Evolutionary conservation across 441 rosid species (phyloP).

Genomic region (Aquilaria agallochum): DNA sequence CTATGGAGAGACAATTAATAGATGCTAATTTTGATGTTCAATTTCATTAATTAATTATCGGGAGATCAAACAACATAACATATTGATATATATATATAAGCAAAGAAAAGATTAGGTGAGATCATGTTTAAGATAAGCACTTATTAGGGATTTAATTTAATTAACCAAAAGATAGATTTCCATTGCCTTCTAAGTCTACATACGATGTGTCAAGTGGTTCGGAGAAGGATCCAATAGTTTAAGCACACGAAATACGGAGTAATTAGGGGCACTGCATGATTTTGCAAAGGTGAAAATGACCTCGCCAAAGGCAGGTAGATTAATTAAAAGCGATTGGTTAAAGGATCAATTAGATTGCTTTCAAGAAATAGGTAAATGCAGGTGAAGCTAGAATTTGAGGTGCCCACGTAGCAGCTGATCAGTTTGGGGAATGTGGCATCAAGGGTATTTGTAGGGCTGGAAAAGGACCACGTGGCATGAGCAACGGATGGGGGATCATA

Average conservation of each 20-base stretch:
- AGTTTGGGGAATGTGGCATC: background rate
- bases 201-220: background rate
- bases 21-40: no score
- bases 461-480: conserved; percentile 10
- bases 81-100: no score
- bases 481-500: background rate
- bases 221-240: conserved; percentile 10
- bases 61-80: no score
- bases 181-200: no score
- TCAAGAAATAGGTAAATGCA: background rate
- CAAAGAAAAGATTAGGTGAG: no score
- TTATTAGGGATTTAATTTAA: no score
- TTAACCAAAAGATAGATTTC: no score
- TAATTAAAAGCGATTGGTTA: background rate
- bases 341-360: background rate
- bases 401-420: conserved; percentile 17
- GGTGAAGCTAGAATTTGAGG: background rate
- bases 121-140: no score
- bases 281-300: conserved; percentile 2
- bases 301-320: background rate
- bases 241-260: conserved; percentile 20
- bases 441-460: background rate
- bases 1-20: no score
- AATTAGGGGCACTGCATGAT: background rate
- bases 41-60: no score